Percentiles rank a stretch among this genome's conserved stretches.
phyloP scores from a whole-genome alignment of 2,329 filamentous ascomycete species.

The Penicillium sp. region DNA sequence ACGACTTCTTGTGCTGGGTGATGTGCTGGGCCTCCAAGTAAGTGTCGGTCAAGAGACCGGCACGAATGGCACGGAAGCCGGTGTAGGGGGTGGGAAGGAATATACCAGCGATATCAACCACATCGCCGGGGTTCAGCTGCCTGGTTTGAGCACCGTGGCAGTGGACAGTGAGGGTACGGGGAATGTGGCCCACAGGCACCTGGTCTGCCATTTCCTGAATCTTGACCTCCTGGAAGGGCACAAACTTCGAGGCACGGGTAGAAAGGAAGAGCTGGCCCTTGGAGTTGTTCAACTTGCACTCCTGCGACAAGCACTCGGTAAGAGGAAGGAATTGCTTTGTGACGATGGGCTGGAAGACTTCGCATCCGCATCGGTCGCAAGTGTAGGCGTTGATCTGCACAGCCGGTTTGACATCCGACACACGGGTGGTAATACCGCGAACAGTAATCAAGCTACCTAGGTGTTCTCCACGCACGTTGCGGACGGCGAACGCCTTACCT shows the following conservation, averaged over 20 bases:
- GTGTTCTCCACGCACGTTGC: conserved; percentile 87
- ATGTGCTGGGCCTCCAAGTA: conserved; percentile 94
- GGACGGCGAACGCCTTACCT: conserved; percentile 72
- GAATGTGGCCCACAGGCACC: conserved; percentile 95
- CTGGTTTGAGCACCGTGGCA: conserved; percentile 83
- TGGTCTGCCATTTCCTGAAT: conserved; percentile 99
- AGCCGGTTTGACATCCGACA: conserved; percentile 95
- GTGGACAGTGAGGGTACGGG: conserved; percentile 79
- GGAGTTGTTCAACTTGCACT: conserved; percentile 83
- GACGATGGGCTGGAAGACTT: conserved; percentile 94
- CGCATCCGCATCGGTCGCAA: conserved; percentile 90
- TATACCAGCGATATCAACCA: conserved; percentile 89
- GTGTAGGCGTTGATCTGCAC: conserved; percentile 98
- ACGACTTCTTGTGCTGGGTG: conserved; percentile 95
- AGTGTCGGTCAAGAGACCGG: conserved; percentile 92
- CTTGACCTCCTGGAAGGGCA: conserved; percentile 97
- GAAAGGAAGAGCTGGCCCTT: conserved; percentile 92
- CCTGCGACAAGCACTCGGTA: conserved; percentile 78
- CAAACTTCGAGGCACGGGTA: conserved; percentile 91
- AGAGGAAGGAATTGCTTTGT: conserved; percentile 88
- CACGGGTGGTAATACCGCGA: conserved; percentile 86
- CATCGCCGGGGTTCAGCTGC: conserved; percentile 85
- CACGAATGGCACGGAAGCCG: conserved; percentile 95
- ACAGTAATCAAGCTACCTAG: conserved; percentile 90
- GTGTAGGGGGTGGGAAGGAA: conserved; percentile 97